Evolutionary conservation across 1,139 yeast species (phyloP), one percentile per base, ranked within the genome.

Genomic region (Geotrichum siamense): DNA sequence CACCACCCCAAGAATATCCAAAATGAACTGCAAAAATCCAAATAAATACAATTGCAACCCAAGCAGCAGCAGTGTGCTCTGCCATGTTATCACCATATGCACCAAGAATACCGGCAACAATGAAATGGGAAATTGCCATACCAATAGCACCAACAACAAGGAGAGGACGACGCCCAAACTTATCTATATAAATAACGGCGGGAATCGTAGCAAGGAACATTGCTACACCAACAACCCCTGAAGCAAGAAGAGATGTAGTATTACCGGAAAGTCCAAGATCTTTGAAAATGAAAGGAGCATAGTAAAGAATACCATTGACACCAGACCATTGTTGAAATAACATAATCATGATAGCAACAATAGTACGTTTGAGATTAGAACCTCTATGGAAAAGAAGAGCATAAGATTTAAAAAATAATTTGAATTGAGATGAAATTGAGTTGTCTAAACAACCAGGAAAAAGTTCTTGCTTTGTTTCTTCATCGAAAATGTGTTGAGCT

Each of bases 1-100:
- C 70, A 37, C 89, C 89, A 58, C 91, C 93, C 89, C 89, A 82
- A 25, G 87, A 72, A 44, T 84, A 69, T 25, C 89, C 89, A 60
- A 81, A 82, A 61, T 76, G 78, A 26, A 82, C 77, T 59, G 81
- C 81, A 58, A 79, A 82, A 33, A 76, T 64, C 71, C 87, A 82
- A 34, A 78, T 72, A 64, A 82, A 80, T 13, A 82, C 79, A 53
- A 82, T 68, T 64, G 79, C 71, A 41, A 73, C 72, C 63, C 79
- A 74, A 53, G 78, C 76, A 8, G 79, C 57, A 20, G 49, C 52
- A 15, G 12, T 40, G 30, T 40, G 47, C 28, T 41, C 44, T 17
- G 48, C 47, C 10, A 41, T 43, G 25, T 48, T 34, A 43, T 55
- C 51, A 27, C 53, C 58, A 44, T 51, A 61, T 13, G 49, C 43